Percentiles rank a stretch among this genome's conserved stretches.
phyloP scores from a whole-genome alignment of 2,329 filamentous ascomycete genomes.

The Neonectria sp. region DNA sequence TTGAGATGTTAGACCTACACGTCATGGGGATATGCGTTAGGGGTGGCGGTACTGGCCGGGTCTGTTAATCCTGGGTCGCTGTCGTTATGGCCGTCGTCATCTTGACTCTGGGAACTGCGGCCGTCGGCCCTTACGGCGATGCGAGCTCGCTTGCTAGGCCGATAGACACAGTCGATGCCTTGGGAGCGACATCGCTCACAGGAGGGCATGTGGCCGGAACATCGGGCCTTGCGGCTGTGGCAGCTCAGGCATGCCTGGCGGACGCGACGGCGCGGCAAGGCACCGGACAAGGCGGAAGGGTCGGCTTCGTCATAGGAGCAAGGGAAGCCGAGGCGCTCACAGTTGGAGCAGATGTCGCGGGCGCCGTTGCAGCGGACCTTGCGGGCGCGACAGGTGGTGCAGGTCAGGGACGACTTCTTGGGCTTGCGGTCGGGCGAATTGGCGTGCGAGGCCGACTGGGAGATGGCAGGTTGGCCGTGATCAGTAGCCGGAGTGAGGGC shows the following conservation, averaged over 20 bases:
- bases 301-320: slow-evolving; percentile 70
- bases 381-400: slow-evolving; percentile 68
- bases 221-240: slow-evolving; percentile 71
- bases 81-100: slow-evolving; percentile 53
- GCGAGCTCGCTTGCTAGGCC: slow-evolving; percentile 61
- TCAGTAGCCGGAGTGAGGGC: slow-evolving; percentile 25
- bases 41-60: slow-evolving; percentile 51
- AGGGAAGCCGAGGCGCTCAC: slow-evolving; percentile 70
- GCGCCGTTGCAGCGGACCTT: slow-evolving; percentile 73
- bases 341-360: slow-evolving; percentile 69
- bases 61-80: slow-evolving; percentile 55
- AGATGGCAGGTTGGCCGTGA: slow-evolving; percentile 36
- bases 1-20: slow-evolving; percentile 48
- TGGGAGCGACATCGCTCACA: slow-evolving; percentile 67
- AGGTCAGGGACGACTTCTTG: slow-evolving; percentile 64
- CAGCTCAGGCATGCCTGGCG: slow-evolving; percentile 71
- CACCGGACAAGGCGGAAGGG: slow-evolving; percentile 58
- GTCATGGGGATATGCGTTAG: slow-evolving; percentile 53
- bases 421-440: slow-evolving; percentile 54
- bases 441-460: slow-evolving; percentile 43
- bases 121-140: slow-evolving; percentile 45
- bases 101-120: slow-evolving; percentile 53
- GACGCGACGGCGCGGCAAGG: slow-evolving; percentile 68
- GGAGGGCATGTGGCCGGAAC: slow-evolving; percentile 69
- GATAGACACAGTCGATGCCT: slow-evolving; percentile 70